Conservation (phyloP, 257 asterid species). For the Solanum medicagineum region DNA sequence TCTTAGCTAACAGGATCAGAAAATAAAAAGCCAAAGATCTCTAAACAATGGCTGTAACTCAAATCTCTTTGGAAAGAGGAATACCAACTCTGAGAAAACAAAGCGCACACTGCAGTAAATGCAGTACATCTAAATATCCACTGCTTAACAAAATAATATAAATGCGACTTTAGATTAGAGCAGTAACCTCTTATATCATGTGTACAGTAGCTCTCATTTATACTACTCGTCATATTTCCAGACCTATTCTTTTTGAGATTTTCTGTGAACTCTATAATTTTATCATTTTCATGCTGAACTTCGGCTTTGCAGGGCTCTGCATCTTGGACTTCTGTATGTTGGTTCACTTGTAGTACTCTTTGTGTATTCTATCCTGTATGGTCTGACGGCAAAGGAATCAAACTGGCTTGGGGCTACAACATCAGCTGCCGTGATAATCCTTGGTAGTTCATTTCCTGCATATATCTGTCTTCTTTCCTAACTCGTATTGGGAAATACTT, state of each 20-base stretch:
- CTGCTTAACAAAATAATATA: neutral
- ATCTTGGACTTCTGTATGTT: slow-evolving; percentile 92
- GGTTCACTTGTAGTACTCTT: slow-evolving; percentile 86
- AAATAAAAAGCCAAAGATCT: neutral
- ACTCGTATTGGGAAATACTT: neutral
- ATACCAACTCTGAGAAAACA: neutral
- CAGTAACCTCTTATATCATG: neutral
- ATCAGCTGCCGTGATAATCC: slow-evolving; percentile 88
- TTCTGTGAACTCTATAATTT: neutral
- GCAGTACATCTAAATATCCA: neutral
- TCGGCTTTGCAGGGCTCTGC: slow-evolving; percentile 63
- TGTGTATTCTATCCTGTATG: slow-evolving; percentile 88
- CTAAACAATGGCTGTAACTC: neutral
- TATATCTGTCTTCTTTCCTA: neutral
- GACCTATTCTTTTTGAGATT: neutral
- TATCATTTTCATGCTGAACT: neutral
- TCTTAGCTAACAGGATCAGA: neutral
- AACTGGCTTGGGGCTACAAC: slow-evolving; percentile 98
- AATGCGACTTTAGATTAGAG: neutral
- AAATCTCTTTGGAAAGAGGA: neutral
- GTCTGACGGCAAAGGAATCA: slow-evolving; percentile 96
- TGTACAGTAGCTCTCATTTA: neutral
- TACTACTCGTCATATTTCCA: neutral
- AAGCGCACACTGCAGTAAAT: neutral
- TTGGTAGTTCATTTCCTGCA: slow-evolving; percentile 42